Conservation (phyloP, 2,329 filamentous ascomycete genomes). For the Botryosphaeria dothidea region DNA sequence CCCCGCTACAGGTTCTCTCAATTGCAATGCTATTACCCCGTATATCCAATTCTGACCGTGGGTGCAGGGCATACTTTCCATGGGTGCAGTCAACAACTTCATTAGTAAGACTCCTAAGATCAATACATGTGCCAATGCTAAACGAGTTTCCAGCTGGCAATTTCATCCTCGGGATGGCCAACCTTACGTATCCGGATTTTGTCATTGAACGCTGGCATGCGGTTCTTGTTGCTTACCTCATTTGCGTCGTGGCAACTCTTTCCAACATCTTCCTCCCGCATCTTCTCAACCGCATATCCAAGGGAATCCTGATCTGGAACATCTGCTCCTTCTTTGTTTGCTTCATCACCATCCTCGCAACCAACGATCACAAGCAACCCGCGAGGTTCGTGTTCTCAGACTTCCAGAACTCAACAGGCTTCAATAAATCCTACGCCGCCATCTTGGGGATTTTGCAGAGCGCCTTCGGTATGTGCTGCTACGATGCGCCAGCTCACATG, state of each 20-base stretch:
- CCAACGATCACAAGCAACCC: slow-evolving; percentile 55
- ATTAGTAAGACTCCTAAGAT: slow-evolving; percentile 37
- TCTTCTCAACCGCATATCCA: slow-evolving; percentile 54
- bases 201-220: slow-evolving; percentile 59
- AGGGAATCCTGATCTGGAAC: slow-evolving; percentile 55
- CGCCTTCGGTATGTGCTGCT: slow-evolving; percentile 57
- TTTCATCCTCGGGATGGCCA: slow-evolving; percentile 57
- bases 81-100: slow-evolving; percentile 58
- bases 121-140: no score
- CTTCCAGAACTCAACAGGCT: slow-evolving; percentile 58
- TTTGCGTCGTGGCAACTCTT: slow-evolving; percentile 46
- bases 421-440: slow-evolving; percentile 51
- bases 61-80: slow-evolving; percentile 43
- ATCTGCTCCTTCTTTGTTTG: slow-evolving; percentile 55
- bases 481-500: slow-evolving; percentile 55
- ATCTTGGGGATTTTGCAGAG: slow-evolving; percentile 57
- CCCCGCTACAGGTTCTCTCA: not conserved
- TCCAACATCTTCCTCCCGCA: slow-evolving; percentile 55
- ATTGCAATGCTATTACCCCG: no score
- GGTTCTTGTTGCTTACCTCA: slow-evolving; percentile 53
- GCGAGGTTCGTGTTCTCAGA: slow-evolving; percentile 57
- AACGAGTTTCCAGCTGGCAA: slow-evolving; percentile 40
- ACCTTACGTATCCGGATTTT: slow-evolving; percentile 53
- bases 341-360: slow-evolving; percentile 54
- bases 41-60: not conserved